Base-by-base conservation (phyloP, 371 early-diverging fungal genomes). In the Apophysomyces trapeziformis region DNA sequence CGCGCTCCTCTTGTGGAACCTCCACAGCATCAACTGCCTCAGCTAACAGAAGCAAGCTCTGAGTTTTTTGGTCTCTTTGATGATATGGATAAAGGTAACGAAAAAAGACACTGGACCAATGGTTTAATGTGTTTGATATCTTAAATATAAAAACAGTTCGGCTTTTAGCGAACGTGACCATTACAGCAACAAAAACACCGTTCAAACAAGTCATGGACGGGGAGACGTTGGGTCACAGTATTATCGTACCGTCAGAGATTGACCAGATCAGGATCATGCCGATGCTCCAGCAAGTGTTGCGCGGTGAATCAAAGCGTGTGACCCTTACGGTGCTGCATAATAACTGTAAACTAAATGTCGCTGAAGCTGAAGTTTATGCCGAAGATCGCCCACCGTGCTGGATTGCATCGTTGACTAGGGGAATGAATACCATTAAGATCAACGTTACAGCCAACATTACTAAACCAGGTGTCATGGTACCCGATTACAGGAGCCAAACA, bases 391-490 rank as follows among this genome's bases (percentile, higher is more conserved):
- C 63, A 14, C 61, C 69, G 11, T 43, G 62, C 11, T 76, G 74
- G 74, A 63, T 57, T n/a, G 63, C 60, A 0, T 69, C 77, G 7
- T 70, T 76, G 26, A 50, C 57, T 3, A 56, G 56, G 37, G 78
- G 81, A 5, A 56, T 74, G 32, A 81, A 81, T 58, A 62, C 66
- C 4, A 63, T 78, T 58, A 78, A 78, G 54, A 73, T 81, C 38
- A 74, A 68, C 13, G 50, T 80, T 8, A 74, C 76, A 2, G 78
- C 75, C 4, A 80, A 80, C 18, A 45, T 71, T 11, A 74, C 78
- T n/a, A 64, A 46, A 67, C 70, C 76, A 12, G 72, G 66, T 9
- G 66, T 64, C 5, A 57, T 41, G 11, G 43, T 65, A 5, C 71
- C 81, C 11, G 81, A 80, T 36, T 77, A 69, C 44, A 69, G 69